These are phyloP conservation scores for Claviceps sp. DNA, from an alignment of 2,329 filamentous ascomycete genomes.

Conservation along the genomic window DNA sequence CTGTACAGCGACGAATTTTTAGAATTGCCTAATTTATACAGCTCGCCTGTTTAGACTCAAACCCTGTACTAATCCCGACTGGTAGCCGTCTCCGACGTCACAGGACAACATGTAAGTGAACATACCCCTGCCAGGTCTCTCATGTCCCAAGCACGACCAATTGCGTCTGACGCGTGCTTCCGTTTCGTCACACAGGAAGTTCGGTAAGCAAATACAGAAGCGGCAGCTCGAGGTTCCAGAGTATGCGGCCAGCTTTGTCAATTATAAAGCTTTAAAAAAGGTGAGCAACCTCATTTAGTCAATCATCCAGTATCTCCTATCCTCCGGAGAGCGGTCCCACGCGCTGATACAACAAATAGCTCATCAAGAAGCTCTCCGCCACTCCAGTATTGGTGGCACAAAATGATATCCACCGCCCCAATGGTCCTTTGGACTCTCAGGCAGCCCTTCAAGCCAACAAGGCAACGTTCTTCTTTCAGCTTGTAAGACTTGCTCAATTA, in stretches of 20 bases:
- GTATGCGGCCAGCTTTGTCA: slow-evolving; percentile 98
- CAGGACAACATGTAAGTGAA: slow-evolving; percentile 23
- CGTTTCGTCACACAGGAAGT: slow-evolving; percentile 58
- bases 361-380: slow-evolving; percentile 95
- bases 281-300: slow-evolving; percentile 30
- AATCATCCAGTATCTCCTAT: not conserved
- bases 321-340: not conserved
- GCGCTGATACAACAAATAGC: slow-evolving; percentile 37
- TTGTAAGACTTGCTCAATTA: slow-evolving; percentile 44
- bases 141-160: not conserved
- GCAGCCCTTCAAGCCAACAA: slow-evolving; percentile 89
- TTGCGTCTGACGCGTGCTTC: slow-evolving; percentile 4
- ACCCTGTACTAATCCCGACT: not conserved
- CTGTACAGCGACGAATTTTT: not conserved
- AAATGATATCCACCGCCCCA: slow-evolving; percentile 41
- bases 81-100: slow-evolving; percentile 6
- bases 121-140: not conserved
- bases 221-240: slow-evolving; percentile 97
- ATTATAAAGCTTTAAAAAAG: slow-evolving; percentile 99
- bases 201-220: slow-evolving; percentile 98
- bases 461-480: slow-evolving; percentile 94
- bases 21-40: slow-evolving; percentile 1
- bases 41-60: slow-evolving; percentile 1
- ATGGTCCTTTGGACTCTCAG: slow-evolving; percentile 57
- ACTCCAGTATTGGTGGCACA: slow-evolving; percentile 74